Evolutionary conservation across 768 basidiomycete genomes (phyloP).

Genomic region (Mycena pura): DNA sequence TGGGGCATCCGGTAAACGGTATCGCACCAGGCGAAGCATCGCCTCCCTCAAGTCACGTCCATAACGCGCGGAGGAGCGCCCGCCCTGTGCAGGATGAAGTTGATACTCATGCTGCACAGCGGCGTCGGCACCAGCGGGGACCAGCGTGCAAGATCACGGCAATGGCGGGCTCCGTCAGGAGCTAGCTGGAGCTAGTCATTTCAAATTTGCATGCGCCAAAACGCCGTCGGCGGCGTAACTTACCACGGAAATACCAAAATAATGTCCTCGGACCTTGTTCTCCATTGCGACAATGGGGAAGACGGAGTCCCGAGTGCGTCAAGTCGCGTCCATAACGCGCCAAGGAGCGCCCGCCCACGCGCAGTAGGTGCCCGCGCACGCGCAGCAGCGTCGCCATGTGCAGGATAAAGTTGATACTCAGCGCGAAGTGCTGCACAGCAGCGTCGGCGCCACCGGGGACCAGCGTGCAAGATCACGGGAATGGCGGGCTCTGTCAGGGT

Average conservation of each 20-base stretch:
- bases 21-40: no score
- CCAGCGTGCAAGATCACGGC: background rate
- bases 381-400: constrained; percentile 35
- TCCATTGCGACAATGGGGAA: background rate
- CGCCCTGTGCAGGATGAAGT: constrained; percentile 42
- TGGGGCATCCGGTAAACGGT: no score
- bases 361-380: constrained; percentile 38
- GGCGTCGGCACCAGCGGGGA: background rate
- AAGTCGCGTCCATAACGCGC: constrained; percentile 34
- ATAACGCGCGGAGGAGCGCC: constrained; percentile 30
- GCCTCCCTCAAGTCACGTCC: constrained; percentile 36
- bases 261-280: no score
- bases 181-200: no score
- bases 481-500: no score
- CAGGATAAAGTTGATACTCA: constrained; percentile 31
- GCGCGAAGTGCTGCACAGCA: constrained; percentile 31
- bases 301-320: constrained; percentile 29
- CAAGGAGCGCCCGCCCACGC: constrained; percentile 28
- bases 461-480: background rate
- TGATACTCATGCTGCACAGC: constrained; percentile 45
- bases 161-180: no score
- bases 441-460: background rate
- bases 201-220: background rate
- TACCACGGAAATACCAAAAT: constrained; percentile 51
- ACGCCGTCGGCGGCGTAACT: no score